These are phyloP conservation scores for Syncephalastrum sp. DNA, from an alignment of 371 early-diverging fungal species.

Conservation along the genomic window DNA sequence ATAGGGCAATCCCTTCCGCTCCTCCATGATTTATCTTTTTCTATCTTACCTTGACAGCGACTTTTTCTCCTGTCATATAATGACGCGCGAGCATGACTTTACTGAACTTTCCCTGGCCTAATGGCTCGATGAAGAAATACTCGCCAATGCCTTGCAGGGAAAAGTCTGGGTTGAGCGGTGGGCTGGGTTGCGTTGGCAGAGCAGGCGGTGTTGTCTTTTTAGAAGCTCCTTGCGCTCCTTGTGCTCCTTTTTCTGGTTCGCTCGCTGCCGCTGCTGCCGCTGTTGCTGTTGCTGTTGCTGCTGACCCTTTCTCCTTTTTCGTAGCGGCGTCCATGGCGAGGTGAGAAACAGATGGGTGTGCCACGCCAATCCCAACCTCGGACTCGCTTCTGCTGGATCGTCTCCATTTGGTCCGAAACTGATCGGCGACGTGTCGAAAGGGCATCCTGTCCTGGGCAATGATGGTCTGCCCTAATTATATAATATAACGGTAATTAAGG, in stretches of 20 bases:
- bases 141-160: constrained; percentile 66
- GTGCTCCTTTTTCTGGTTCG: constrained; percentile 5
- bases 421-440: constrained; percentile 36
- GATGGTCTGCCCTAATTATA: no score
- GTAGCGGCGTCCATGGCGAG: neutral
- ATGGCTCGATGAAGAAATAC: constrained; percentile 73
- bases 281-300: constrained; percentile 13
- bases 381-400: constrained; percentile 31
- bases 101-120: constrained; percentile 91
- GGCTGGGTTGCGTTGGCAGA: constrained; percentile 18
- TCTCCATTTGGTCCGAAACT: constrained; percentile 35
- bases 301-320: constrained; percentile 5
- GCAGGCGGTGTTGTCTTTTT: constrained; percentile 14
- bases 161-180: constrained; percentile 57
- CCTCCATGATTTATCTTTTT: no score
- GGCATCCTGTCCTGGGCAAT: constrained; percentile 24
- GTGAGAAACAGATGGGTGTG: constrained; percentile 3
- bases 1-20: no score
- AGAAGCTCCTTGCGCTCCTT: constrained; percentile 5
- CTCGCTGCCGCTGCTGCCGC: constrained; percentile 3
- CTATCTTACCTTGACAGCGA: constrained; percentile 53
- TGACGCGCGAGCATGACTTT: constrained; percentile 85
- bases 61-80: constrained; percentile 64
- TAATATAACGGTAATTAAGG: neutral
- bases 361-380: constrained; percentile 1